Evolutionary conservation across 75 land plant species (phyloP).

Genomic region (Azolla pinnata): DNA sequence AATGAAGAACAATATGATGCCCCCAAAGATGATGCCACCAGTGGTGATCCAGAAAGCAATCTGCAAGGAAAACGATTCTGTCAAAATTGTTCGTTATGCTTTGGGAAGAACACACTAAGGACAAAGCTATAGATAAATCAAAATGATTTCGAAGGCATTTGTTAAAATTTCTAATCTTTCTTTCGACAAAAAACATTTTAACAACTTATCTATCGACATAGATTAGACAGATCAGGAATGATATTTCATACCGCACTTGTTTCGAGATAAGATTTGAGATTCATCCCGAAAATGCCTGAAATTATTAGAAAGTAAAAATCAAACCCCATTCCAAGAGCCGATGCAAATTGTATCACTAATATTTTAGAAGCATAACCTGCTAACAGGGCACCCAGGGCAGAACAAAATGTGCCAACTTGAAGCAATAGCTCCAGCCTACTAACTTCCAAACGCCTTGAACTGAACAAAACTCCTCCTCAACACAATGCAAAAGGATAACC

Average conservation of each 20-base stretch:
- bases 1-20: slow-evolving; percentile 53
- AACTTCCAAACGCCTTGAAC: slow-evolving; percentile 91
- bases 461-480: slow-evolving; percentile 19
- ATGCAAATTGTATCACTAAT: too few relatives aligned
- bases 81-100: background rate
- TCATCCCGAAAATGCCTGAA: slow-evolving; percentile 99
- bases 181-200: too few relatives aligned
- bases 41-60: slow-evolving; percentile 92
- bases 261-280: slow-evolving; percentile 88
- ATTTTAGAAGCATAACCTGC: slow-evolving; percentile 51
- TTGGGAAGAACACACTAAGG: background rate
- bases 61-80: slow-evolving; percentile 33
- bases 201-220: too few relatives aligned
- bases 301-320: too few relatives aligned
- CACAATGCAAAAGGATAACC: background rate
- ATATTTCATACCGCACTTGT: slow-evolving; percentile 82
- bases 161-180: too few relatives aligned
- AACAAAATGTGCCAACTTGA: slow-evolving; percentile 96
- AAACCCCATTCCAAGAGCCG: too few relatives aligned
- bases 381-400: slow-evolving; percentile 89
- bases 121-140: too few relatives aligned
- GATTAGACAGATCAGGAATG: too few relatives aligned
- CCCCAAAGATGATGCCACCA: slow-evolving; percentile 78
- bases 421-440: slow-evolving; percentile 91
- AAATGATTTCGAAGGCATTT: too few relatives aligned